These are phyloP conservation scores for Gracilaria caudata DNA, from an alignment of 23 red algal species.

Conservation along the genomic window DNA sequence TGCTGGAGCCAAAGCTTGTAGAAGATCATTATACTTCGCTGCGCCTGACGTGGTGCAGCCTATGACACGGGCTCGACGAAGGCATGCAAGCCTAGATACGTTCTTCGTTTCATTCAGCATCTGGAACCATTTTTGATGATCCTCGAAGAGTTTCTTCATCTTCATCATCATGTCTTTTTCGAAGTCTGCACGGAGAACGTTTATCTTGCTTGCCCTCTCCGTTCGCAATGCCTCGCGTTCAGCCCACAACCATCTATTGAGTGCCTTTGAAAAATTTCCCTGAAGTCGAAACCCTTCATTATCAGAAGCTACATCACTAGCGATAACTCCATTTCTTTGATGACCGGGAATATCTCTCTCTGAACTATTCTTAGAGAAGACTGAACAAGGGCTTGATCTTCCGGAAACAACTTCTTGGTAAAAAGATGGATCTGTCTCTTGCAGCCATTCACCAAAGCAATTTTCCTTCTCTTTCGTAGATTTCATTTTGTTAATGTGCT, in stretches of 20 bases:
- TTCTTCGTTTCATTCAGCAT: neutral
- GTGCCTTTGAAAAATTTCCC: neutral
- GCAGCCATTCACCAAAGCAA: neutral
- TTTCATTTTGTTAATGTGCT: neutral
- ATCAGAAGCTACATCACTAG: neutral
- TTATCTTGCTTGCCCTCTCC: neutral
- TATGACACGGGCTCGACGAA: constrained; percentile 17
- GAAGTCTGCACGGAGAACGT: neutral
- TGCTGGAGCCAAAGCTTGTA: constrained; percentile 5
- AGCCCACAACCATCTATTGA: neutral
- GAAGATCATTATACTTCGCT: constrained; percentile 21
- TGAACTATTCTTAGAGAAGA: neutral
- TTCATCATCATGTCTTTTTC: neutral
- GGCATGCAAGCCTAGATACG: neutral
- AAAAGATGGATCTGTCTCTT: neutral
- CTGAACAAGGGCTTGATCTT: neutral
- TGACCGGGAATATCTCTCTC: neutral
- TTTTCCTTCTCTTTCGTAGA: neutral
- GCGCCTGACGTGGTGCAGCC: constrained; percentile 63
- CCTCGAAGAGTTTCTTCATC: neutral
- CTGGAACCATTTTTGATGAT: neutral
- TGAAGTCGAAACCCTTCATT: neutral
- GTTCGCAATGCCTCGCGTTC: neutral
- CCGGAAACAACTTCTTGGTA: neutral
- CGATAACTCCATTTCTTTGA: neutral